Percentiles rank a stretch among this genome's conserved stretches.
These are phyloP conservation scores for Hericium alpestre DNA, from an alignment of 768 basidiomycete species.

Conservation along the genomic window DNA sequence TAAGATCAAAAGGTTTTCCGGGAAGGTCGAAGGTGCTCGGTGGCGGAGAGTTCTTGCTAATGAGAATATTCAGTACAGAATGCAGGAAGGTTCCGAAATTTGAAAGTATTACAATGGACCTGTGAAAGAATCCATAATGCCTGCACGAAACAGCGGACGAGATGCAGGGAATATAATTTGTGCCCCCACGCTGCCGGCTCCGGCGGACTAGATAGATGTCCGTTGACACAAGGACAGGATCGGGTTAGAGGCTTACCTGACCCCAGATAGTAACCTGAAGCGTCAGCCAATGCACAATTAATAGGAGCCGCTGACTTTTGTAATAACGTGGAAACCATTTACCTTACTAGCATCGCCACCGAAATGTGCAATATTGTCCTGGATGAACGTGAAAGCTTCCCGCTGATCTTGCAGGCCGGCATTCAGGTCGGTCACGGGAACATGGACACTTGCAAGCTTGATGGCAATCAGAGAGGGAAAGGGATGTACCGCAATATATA, in stretches of 20 bases:
- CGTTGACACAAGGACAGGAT: background rate
- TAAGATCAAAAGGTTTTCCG: constrained; percentile 38
- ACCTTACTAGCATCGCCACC: constrained; percentile 36
- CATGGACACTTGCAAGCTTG: constrained; percentile 34
- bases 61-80: background rate
- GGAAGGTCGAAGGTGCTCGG: constrained; percentile 39
- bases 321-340: background rate
- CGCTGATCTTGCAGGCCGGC: constrained; percentile 39
- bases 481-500: background rate
- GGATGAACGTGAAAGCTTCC: constrained; percentile 44
- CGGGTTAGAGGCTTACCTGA: constrained; percentile 21
- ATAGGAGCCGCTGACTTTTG: background rate
- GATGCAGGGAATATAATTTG: constrained; percentile 29
- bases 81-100: background rate
- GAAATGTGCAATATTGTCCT: constrained; percentile 48
- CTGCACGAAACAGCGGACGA: constrained; percentile 34
- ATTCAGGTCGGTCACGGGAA: constrained; percentile 32
- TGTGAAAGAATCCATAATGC: constrained; percentile 38
- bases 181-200: constrained; percentile 37
- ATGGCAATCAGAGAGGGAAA: background rate
- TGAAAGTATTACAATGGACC: constrained; percentile 35
- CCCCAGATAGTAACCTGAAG: constrained; percentile 43
- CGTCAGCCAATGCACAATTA: too few relatives aligned
- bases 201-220: constrained; percentile 28
- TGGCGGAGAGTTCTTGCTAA: constrained; percentile 41